A percentile compares a stretch with the other conserved stretches of the same genome.
These are phyloP conservation scores for Ascoidea rubescens DNA, from an alignment of 805 yeast genomes.

Conservation along the genomic window DNA sequence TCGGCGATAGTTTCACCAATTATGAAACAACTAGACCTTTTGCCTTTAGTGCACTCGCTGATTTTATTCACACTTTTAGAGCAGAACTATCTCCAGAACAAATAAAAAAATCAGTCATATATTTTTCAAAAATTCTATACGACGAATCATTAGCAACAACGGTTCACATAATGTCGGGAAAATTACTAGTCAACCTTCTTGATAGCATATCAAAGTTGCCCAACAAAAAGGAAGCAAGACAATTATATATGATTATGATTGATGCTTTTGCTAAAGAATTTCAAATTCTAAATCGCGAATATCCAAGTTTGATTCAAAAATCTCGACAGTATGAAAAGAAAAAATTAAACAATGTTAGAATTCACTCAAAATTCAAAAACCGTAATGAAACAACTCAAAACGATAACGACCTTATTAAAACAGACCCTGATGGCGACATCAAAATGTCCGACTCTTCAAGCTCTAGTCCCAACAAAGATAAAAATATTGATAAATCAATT, in stretches of 20 bases:
- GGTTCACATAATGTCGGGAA: constrained; percentile 95
- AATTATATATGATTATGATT: constrained; percentile 71
- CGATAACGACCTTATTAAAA: constrained; percentile 19
- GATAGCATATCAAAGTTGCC: constrained; percentile 68
- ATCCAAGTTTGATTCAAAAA: constrained; percentile 46
- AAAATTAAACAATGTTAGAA: constrained; percentile 26
- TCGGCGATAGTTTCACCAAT: constrained; percentile 89
- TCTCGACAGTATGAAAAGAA: constrained; percentile 39
- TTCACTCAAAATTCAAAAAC: constrained; percentile 15
- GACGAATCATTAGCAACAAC: constrained; percentile 75
- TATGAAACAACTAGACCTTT: constrained; percentile 82
- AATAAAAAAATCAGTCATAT: constrained; percentile 74
- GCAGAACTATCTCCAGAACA: constrained; percentile 70
- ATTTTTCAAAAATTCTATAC: constrained; percentile 67
- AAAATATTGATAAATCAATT: constrained; percentile 6
- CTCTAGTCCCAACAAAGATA: constrained; percentile 1
- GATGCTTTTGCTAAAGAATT: constrained; percentile 82
- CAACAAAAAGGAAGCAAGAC: constrained; percentile 70
- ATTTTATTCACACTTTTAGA: constrained; percentile 84
- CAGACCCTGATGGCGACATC: constrained; percentile 17
- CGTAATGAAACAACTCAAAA: constrained; percentile 9
- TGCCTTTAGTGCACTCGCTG: constrained; percentile 93
- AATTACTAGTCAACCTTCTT: constrained; percentile 71
- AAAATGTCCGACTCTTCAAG: constrained; percentile 8
- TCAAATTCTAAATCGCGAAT: constrained; percentile 57